Evolutionary conservation across 1,284 basidiomycete species (phyloP), one percentile per base, ranked within the genome.

Genomic region (Boletus hoseneyae): DNA sequence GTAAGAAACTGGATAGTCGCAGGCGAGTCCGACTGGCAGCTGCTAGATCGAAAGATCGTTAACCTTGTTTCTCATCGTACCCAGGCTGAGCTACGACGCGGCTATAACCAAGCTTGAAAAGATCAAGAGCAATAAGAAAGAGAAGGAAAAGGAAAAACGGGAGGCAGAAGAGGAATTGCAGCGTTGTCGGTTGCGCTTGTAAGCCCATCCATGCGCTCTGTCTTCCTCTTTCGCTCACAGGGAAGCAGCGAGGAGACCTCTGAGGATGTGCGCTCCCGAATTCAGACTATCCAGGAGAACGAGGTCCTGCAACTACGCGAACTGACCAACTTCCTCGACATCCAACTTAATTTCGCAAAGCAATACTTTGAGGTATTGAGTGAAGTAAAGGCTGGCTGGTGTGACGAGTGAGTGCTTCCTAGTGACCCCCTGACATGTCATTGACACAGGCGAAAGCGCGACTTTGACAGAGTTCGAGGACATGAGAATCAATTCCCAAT

Each of bases 1-100:
- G 79, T 52, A 90, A 88, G 77, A 89, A 92, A 65, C 70, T 93
- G 19, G 91, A 94, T 55, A 90, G 85, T 45, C 73, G 89, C 59
- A 74, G 88, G 89, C 87, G 50, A 45, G 71, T 57, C 55, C 19
- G 18, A 37, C 12, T 7, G 9, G 8, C 3, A 11, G 19, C 10
- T 7, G 16, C 39, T 21, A 21, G 21, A 19, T 6, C 23, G 15
- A 18, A 33, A 3, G 11, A 27, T 42, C 21, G 10, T 34, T 25
- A 16, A 35, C 4, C 37, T 54, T 27, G 34, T 27, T 39, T 40
- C 40, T 40, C 21, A 37, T 33, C 9, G 34, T 16, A 41, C 32
- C 7, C 55, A 92, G 90, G 60, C 67, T 88, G 50, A 83, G 84
- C 48, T 83, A 85, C 35, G 92, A 94, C 59, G 81, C 90, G 2